Evolutionary conservation across 371 early-diverging fungal species (phyloP).

Genomic region (Umbelopsis sp.): DNA sequence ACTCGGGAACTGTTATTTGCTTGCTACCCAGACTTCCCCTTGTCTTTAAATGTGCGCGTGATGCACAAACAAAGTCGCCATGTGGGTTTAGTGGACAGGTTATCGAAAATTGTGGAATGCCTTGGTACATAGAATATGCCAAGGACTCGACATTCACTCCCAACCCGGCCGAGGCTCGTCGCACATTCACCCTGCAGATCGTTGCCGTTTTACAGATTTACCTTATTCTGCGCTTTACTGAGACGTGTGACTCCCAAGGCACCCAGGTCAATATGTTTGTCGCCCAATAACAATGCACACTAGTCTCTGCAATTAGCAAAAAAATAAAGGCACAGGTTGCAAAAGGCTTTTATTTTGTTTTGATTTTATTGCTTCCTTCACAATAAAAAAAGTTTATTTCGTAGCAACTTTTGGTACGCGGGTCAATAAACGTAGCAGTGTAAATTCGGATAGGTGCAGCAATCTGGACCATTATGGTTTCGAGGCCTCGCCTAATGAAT

Average conservation of each 20-base stretch:
- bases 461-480: neutral
- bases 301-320: neutral
- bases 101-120: neutral
- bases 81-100: neutral
- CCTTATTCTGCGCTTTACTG: neutral
- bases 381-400: neutral
- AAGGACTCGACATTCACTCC: neutral
- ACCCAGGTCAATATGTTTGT: neutral
- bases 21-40: too few relatives aligned
- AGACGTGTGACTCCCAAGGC: too few relatives aligned
- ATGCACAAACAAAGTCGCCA: slow-evolving; percentile 10
- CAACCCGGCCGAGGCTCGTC: neutral
- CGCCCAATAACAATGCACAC: neutral
- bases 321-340: too few relatives aligned
- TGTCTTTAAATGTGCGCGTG: neutral
- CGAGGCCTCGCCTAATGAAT: too few relatives aligned
- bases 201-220: neutral
- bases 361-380: neutral
- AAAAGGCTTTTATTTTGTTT: too few relatives aligned
- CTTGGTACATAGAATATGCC: neutral
- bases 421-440: neutral
- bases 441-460: neutral
- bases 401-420: neutral
- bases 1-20: too few relatives aligned
- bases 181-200: slow-evolving; percentile 11